phyloP scores from a whole-genome alignment of 2,329 filamentous ascomycete species.

The Aspergillus tamarii region DNA sequence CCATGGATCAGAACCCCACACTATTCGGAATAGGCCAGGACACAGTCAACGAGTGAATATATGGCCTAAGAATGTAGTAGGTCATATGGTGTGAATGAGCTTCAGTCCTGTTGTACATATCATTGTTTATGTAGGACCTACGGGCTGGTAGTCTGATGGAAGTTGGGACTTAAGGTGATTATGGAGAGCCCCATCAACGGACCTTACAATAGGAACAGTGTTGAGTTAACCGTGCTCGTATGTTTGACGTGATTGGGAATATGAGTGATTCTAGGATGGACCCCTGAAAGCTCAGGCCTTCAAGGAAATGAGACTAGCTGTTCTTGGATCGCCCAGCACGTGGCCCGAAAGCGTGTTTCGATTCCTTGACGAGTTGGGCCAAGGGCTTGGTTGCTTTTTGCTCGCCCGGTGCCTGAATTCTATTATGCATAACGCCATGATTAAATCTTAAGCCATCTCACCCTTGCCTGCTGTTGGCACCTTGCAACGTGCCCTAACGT shows the following conservation, averaged over 20 bases:
- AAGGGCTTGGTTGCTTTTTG: neutral
- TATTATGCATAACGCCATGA: neutral
- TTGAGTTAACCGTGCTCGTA: neutral
- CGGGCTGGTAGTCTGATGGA: neutral
- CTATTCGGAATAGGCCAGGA: no score
- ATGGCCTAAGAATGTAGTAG: neutral
- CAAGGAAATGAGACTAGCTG: neutral
- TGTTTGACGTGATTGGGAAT: neutral
- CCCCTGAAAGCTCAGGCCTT: neutral
- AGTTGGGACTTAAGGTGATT: neutral
- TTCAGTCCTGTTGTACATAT: no score
- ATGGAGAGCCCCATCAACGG: no score
- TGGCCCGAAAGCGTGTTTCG: conserved; percentile 1
- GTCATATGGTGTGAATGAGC: neutral
- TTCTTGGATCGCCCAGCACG: neutral
- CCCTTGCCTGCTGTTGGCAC: neutral
- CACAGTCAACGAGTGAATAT: neutral
- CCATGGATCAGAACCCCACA: neutral
- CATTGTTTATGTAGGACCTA: neutral
- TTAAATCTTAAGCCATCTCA: neutral
- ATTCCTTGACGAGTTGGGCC: neutral
- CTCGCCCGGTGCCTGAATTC: neutral
- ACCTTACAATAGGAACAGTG: neutral
- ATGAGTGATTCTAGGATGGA: neutral
- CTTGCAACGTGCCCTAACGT: neutral